Conservation (phyloP, 441 rosid genomes). For the Hura crepitans region DNA sequence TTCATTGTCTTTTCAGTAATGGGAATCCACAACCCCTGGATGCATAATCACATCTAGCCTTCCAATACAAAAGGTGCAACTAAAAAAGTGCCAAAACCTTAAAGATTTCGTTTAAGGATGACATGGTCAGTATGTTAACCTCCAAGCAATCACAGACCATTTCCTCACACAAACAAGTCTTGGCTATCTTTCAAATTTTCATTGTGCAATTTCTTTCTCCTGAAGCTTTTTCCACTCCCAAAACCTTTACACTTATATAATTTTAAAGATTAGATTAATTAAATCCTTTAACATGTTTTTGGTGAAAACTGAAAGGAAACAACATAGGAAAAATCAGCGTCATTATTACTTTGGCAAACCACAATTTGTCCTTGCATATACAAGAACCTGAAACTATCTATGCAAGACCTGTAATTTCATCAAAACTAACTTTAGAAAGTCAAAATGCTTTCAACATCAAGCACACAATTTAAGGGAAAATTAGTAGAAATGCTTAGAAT, state of each 20-base stretch:
- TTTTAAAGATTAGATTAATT: background rate
- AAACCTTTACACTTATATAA: background rate
- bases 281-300: background rate
- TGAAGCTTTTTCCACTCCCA: background rate
- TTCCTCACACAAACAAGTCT: background rate
- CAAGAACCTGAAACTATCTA: background rate
- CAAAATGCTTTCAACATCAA: background rate
- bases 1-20: background rate
- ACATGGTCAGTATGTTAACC: background rate
- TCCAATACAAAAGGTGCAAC: no score
- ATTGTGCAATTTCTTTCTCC: background rate
- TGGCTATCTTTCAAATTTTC: constrained; percentile 2
- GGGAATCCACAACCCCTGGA: background rate
- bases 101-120: constrained; percentile 1
- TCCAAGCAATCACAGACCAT: background rate
- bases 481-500: background rate
- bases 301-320: background rate
- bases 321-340: background rate
- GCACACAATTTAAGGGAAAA: background rate
- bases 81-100: background rate
- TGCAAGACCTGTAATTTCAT: background rate
- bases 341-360: background rate
- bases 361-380: background rate
- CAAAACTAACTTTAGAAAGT: background rate
- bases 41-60: background rate